Conservation (phyloP, 176 grass and related monocot species). For the Lolium multiflorum region DNA sequence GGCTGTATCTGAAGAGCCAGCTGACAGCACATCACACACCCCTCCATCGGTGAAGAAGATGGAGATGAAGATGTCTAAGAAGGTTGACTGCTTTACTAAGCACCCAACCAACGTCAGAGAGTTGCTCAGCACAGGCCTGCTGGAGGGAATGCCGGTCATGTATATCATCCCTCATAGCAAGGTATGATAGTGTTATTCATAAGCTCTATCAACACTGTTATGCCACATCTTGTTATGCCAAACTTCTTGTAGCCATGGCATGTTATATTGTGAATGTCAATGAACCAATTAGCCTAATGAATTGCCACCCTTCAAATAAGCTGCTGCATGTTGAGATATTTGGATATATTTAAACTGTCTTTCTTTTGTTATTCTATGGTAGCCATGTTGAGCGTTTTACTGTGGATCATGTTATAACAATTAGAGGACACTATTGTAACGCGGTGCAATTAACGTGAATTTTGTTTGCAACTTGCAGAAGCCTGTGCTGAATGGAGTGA, state of each 20-base stretch:
- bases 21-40: slow-evolving; percentile 38
- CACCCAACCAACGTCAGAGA: slow-evolving; percentile 57
- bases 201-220: not conserved
- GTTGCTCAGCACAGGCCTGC: slow-evolving; percentile 59
- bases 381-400: slow-evolving; percentile 9
- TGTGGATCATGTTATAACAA: slow-evolving; percentile 13
- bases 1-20: slow-evolving; percentile 42
- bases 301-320: not conserved
- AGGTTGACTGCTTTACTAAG: slow-evolving; percentile 59
- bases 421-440: not conserved
- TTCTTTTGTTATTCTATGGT: not conserved
- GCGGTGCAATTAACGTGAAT: slow-evolving; percentile 32
- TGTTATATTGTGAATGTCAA: slow-evolving; percentile 15
- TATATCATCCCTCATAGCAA: slow-evolving; percentile 60
- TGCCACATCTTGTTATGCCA: not conserved
- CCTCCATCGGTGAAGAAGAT: slow-evolving; percentile 59
- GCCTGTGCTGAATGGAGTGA: slow-evolving; percentile 67
- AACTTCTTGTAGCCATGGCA: not conserved
- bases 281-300: not conserved
- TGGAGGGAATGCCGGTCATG: slow-evolving; percentile 51
- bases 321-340: not conserved
- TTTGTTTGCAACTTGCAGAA: slow-evolving; percentile 57
- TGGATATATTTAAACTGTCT: slow-evolving; percentile 9
- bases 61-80: slow-evolving; percentile 82
- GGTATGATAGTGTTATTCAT: slow-evolving; percentile 29